Percentiles rank a stretch among this genome's conserved stretches.
These are phyloP conservation scores for Solanum chmielewskii DNA, from an alignment of 257 asterid species.

Conservation along the genomic window DNA sequence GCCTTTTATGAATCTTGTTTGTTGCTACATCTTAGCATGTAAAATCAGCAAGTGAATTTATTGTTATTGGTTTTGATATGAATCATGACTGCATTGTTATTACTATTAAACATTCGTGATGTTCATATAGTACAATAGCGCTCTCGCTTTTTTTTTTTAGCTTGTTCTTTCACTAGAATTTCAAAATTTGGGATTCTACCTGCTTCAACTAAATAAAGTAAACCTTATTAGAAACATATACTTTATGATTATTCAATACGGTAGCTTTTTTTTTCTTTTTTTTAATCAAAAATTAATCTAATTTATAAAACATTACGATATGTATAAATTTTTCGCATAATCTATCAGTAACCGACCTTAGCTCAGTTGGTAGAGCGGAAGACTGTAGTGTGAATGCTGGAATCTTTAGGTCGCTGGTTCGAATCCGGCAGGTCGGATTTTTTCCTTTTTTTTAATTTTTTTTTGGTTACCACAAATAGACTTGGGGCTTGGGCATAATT, in stretches of 20 bases:
- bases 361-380: slow-evolving; percentile 38
- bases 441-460: not conserved
- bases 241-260: not conserved
- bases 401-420: slow-evolving; percentile 38
- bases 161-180: not conserved
- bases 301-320: too few relatives aligned
- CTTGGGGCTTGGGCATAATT: too few relatives aligned
- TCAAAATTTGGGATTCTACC: not conserved
- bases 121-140: not conserved
- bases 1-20: not conserved
- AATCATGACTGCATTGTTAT: not conserved
- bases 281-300: too few relatives aligned
- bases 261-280: not conserved
- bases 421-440: slow-evolving; percentile 32
- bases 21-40: not conserved
- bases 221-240: not conserved
- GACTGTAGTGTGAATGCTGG: slow-evolving; percentile 25
- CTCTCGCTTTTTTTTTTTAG: not conserved
- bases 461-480: too few relatives aligned
- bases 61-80: not conserved
- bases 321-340: fast-evolving
- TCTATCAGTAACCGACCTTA: not conserved
- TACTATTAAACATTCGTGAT: too few relatives aligned
- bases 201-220: not conserved
- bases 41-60: not conserved